Evolutionary conservation across 2,329 filamentous ascomycete genomes (phyloP), one percentile per base, ranked within the genome.

Genomic region (Monosporascus sp.): DNA sequence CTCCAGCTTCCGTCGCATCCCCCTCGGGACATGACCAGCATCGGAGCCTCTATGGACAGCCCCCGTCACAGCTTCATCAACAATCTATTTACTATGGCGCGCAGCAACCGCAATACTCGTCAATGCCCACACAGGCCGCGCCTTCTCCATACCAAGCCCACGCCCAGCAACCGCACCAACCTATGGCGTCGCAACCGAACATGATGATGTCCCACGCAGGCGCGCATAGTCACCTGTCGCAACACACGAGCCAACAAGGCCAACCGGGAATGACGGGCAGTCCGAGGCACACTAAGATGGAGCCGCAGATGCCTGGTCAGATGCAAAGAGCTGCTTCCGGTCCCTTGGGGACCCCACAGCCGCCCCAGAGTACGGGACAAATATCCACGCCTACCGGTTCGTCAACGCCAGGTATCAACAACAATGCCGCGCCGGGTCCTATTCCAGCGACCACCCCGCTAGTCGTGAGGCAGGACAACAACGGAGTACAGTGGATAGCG

Each of bases 401-500:
- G 17, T 52, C 63, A 48, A 63, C 75, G 27, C 72, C 71, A 5
- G 86, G 83, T 22, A 82, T 90, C 35, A 96, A 94, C 68, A 87
- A 91, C 11, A 96, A 92, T 65, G 91, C 93, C 37, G 94, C 94
- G 1, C 94, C 94, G 6, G 94, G 94, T 2, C 94, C 94, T 0
- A 99, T 99, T 63, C 94, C 94, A 14, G 94, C 94, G 1, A 99
- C 94, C 3, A 97, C 94, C 0, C 94, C 94, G 0, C 77, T 97
- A 8, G 92, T 97, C 8, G 93, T 97, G 24, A 80, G 92, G 60
- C 93, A 97, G 71, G 94, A 97, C 64, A 88, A 90, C 66, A 97
- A 96, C 61, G 94, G 94, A 8, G 93, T 97, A 6, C 94, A 97
- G 71, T 97, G 94, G 94, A 97, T 97, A 65, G 91, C 91, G 0